Evolutionary conservation across 1,139 yeast species (phyloP).

Genomic region (Kluyveromyces sp.): DNA sequence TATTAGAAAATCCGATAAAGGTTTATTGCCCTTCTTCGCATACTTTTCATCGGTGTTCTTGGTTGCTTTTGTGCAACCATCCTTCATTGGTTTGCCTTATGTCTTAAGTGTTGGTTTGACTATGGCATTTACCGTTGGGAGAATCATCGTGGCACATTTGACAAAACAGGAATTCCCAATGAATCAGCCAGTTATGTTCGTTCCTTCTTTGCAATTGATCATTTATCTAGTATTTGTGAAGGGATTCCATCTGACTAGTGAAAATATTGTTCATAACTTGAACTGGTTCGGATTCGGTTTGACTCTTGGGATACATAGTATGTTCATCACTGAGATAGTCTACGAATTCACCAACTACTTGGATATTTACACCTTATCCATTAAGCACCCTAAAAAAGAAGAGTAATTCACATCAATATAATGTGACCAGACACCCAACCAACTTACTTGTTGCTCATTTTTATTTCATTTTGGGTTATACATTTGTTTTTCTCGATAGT

Average conservation of each 20-base stretch:
- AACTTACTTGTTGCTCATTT: too few relatives aligned
- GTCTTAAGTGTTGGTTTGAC: conserved; percentile 64
- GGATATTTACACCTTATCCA: conserved; percentile 78
- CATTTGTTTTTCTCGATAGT: neutral
- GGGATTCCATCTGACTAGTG: conserved; percentile 36
- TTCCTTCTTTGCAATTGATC: conserved; percentile 53
- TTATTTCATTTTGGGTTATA: neutral
- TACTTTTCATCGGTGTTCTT: conserved; percentile 52
- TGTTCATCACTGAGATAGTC: conserved; percentile 76
- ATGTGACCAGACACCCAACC: too few relatives aligned
- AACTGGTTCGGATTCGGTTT: conserved; percentile 73
- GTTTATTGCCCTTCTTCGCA: conserved; percentile 61
- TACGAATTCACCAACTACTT: conserved; percentile 73
- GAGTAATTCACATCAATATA: neutral
- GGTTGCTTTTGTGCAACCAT: conserved; percentile 40
- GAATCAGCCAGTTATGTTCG: conserved; percentile 58
- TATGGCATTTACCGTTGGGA: conserved; percentile 79
- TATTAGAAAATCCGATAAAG: conserved; percentile 44
- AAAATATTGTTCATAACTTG: conserved; percentile 38
- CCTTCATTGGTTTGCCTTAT: conserved; percentile 52
- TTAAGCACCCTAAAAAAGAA: conserved; percentile 61
- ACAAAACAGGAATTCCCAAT: conserved; percentile 73
- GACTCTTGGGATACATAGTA: conserved; percentile 65
- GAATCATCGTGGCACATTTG: conserved; percentile 82
- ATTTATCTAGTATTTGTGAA: conserved; percentile 35